phyloP scores from a whole-genome alignment of 2,329 filamentous ascomycete genomes.

The Trichoderma sp. region DNA sequence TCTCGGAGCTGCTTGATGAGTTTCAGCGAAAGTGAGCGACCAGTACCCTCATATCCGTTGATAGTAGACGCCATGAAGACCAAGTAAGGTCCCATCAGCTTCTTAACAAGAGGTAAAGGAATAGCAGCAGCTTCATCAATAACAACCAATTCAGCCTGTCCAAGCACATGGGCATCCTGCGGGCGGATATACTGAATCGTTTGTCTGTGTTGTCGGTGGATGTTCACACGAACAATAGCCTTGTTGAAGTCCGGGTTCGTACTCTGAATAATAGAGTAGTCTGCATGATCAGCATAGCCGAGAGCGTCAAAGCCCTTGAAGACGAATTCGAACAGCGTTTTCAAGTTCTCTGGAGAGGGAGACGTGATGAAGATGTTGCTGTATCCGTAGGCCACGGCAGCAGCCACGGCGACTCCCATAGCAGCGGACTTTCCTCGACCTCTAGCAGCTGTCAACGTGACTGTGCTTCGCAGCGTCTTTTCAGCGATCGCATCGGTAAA shows the following conservation, averaged over 20 bases:
- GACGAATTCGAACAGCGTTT: slow-evolving; percentile 96
- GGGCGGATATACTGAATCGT: slow-evolving; percentile 99
- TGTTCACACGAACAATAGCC: slow-evolving; percentile 94
- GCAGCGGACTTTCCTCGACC: slow-evolving; percentile 97
- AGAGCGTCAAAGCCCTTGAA: slow-evolving; percentile 98
- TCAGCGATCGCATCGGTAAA: slow-evolving; percentile 96
- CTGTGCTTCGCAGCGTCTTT: slow-evolving; percentile 92
- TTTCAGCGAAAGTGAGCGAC: slow-evolving; percentile 91
- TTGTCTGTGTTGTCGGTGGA: slow-evolving; percentile 91
- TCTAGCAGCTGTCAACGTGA: slow-evolving; percentile 89
- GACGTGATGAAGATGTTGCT: slow-evolving; percentile 99
- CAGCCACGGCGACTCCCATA: slow-evolving; percentile 89
- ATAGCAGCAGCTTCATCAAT: slow-evolving; percentile 98
- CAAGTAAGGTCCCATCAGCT: slow-evolving; percentile 94
- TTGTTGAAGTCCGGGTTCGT: slow-evolving; percentile 99
- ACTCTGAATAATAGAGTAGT: slow-evolving; percentile 97
- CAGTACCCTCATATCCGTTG: slow-evolving; percentile 97
- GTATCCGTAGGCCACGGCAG: slow-evolving; percentile 93
- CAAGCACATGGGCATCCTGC: slow-evolving; percentile 91
- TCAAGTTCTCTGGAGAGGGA: slow-evolving; percentile 95
- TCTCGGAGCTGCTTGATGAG: slow-evolving; percentile 96
- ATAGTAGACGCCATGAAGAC: slow-evolving; percentile 99
- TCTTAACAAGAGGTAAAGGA: slow-evolving; percentile 86
- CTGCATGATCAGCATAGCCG: slow-evolving; percentile 90
- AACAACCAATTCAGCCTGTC: slow-evolving; percentile 91